Evolutionary conservation across 2,329 filamentous ascomycete genomes (phyloP), one percentile per base, ranked within the genome.

Genomic region (Colletotrichum camelliae): DNA sequence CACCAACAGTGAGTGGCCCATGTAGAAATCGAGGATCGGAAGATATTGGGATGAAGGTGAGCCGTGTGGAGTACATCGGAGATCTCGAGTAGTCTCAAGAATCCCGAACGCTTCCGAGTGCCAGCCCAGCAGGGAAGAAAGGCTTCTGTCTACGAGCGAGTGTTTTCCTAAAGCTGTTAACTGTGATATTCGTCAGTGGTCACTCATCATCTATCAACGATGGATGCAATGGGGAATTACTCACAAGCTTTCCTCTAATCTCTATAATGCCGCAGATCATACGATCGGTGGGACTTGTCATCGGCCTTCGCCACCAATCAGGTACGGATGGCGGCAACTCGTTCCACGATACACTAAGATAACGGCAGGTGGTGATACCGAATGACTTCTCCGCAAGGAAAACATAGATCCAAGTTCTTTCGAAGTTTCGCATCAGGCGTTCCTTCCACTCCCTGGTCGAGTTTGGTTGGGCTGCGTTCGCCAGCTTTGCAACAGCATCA

Each of bases 1-100:
- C n/a, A 81, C 77, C 73, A 81, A 75, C 35, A 81, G 75, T 62
- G 77, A 79, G 69, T 81, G 80, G 48, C 80, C 77, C 70, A 79
- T 77, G 61, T 81, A 79, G 24, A 81, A 80, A 4, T 74, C 76
- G 13, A 80, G 73, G 7, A 80, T 69, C 1, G 78, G 72, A 16
- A 80, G 62, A 27, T 70, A 76, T 7, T 65, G 33, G 31, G 21
- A n/a, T 6, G 55, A 61, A 15, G n/a, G 24, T 29, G 5, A 18
- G 24, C n/a, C 55, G 31, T 69, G 18, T n/a, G 31, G 15, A 12
- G 33, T 21, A 43, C 67, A 69, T 12, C 33, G 43, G 9, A 48
- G 27, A 18, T 60, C 60, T 7, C 67, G 24, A 10, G 35, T 61
- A 24, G 33, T 55, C 35, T 69, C 68, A 24, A 80, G 69, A 3